These are phyloP conservation scores for Penicillium argentinense DNA, from an alignment of 495 filamentous ascomycete genomes.

Conservation along the genomic window DNA sequence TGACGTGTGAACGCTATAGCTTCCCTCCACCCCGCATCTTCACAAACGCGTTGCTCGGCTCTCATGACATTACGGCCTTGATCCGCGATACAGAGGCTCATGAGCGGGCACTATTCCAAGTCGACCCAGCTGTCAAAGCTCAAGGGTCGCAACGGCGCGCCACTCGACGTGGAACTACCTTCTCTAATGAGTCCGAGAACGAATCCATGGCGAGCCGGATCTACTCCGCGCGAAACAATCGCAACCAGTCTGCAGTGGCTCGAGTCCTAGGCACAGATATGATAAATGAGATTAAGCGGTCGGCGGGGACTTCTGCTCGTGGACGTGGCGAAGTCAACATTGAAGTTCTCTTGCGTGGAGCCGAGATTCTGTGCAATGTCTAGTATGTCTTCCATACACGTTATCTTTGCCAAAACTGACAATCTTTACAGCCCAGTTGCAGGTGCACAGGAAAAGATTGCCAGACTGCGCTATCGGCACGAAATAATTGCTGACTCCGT, in stretches of 20 bases:
- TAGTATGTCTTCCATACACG: constrained; percentile 57
- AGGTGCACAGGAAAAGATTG: constrained; percentile 78
- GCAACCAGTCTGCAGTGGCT: constrained; percentile 82
- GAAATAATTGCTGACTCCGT: constrained; percentile 71
- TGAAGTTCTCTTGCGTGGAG: constrained; percentile 79
- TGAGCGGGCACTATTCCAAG: constrained; percentile 92
- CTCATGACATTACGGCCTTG: constrained; percentile 87
- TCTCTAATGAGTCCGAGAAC: constrained; percentile 38
- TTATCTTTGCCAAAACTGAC: background rate
- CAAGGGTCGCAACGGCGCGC: constrained; percentile 40
- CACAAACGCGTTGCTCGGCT: constrained; percentile 85
- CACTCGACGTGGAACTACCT: constrained; percentile 49
- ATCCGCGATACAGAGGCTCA: constrained; percentile 96
- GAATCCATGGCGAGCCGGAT: constrained; percentile 52
- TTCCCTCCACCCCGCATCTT: constrained; percentile 94
- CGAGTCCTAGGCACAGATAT: constrained; percentile 86
- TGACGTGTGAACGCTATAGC: constrained; percentile 43
- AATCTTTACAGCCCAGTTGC: constrained; percentile 59
- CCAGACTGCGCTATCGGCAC: constrained; percentile 68
- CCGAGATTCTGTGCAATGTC: constrained; percentile 85
- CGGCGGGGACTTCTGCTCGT: constrained; percentile 40
- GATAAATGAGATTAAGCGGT: constrained; percentile 74
- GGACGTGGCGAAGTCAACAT: constrained; percentile 77
- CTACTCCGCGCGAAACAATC: constrained; percentile 54
- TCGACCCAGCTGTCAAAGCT: constrained; percentile 61